These are phyloP conservation scores for Coniochaeta sp. DNA, from an alignment of 2,329 filamentous ascomycete species.

Conservation along the genomic window DNA sequence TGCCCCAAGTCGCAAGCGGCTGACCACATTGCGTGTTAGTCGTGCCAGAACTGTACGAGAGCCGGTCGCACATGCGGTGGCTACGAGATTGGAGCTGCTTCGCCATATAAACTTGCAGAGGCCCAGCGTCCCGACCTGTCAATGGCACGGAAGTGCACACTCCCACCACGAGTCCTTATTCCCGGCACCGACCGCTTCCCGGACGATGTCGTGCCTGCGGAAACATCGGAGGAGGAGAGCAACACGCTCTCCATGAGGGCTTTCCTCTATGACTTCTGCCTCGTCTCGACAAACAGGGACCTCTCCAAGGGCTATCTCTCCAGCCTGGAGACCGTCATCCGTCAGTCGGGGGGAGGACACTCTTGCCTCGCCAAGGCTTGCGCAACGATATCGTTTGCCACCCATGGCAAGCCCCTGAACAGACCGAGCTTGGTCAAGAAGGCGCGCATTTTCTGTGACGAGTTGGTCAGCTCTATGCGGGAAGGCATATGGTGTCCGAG, in stretches of 20 bases:
- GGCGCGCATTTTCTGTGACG: not conserved
- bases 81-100: not conserved
- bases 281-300: slow-evolving; percentile 10
- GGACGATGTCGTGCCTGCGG: slow-evolving; percentile 10
- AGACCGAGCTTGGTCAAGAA: slow-evolving; percentile 8
- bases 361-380: slow-evolving; percentile 15
- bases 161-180: slow-evolving; percentile 12
- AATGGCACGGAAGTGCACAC: slow-evolving; percentile 14
- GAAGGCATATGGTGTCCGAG: not conserved
- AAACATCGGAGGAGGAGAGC: slow-evolving; percentile 10
- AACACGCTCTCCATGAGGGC: slow-evolving; percentile 10
- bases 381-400: slow-evolving; percentile 12
- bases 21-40: slow-evolving; percentile 7
- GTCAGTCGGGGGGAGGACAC: slow-evolving; percentile 8
- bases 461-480: not conserved
- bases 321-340: slow-evolving; percentile 10
- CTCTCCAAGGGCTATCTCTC: slow-evolving; percentile 14
- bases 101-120: not conserved
- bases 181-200: slow-evolving; percentile 12
- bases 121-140: not conserved
- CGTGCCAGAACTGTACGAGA: slow-evolving; percentile 14
- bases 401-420: slow-evolving; percentile 11
- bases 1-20: not conserved
- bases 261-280: slow-evolving; percentile 17
- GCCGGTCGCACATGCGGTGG: slow-evolving; percentile 13